Conservation (phyloP, 148 eudicot species). For the Camellia granthamiana region DNA sequence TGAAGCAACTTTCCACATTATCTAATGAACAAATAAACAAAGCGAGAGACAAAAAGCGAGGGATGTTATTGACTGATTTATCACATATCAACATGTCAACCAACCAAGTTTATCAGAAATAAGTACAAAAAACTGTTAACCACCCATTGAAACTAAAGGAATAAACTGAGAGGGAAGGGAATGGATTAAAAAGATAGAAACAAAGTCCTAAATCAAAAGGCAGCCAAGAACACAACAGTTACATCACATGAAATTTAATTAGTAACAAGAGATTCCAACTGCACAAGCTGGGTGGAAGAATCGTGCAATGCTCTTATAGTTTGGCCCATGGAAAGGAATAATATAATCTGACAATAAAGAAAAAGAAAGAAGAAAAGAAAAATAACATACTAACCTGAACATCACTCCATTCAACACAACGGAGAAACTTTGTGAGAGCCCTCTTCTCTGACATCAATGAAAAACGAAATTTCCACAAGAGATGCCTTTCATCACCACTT, state of each 20-base stretch:
- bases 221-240: background rate
- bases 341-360: background rate
- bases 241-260: background rate
- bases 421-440: conserved; percentile 91
- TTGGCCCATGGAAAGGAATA: background rate
- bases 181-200: too few relatives aligned
- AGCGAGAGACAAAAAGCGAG: too few relatives aligned
- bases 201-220: too few relatives aligned
- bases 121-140: too few relatives aligned
- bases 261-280: background rate
- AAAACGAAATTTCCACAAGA: conserved; percentile 97
- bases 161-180: too few relatives aligned
- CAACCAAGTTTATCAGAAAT: too few relatives aligned
- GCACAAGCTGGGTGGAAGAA: too few relatives aligned
- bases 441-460: conserved; percentile 93
- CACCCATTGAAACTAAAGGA: too few relatives aligned
- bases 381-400: conserved; percentile 53
- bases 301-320: background rate
- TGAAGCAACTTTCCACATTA: too few relatives aligned
- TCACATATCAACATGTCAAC: too few relatives aligned
- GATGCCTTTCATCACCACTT: conserved; percentile 94
- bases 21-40: too few relatives aligned
- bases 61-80: too few relatives aligned
- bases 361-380: conserved; percentile 3
- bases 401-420: conserved; percentile 99